Percentiles rank a stretch among this genome's conserved stretches.
Evolutionary conservation across 352 stramenopile species (phyloP).

Genomic region (Plasmopara halstedii): DNA sequence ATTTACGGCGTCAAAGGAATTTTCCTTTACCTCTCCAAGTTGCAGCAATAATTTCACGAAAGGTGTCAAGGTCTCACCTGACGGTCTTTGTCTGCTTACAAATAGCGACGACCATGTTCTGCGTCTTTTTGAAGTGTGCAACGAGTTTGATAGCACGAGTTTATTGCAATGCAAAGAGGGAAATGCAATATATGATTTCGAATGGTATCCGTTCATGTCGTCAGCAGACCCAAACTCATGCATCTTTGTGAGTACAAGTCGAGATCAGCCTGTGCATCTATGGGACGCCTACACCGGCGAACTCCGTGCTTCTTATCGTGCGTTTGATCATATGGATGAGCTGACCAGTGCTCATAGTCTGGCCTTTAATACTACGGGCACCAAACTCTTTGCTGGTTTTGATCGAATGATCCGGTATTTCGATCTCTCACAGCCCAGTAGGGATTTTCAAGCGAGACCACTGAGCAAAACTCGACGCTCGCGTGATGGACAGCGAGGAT

Average conservation of each 20-base stretch:
- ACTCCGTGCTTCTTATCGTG: constrained; percentile 73
- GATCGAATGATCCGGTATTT: constrained; percentile 81
- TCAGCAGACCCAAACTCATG: constrained; percentile 67
- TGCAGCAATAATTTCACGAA: constrained; percentile 71
- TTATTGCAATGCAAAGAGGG: constrained; percentile 62
- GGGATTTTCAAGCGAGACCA: constrained; percentile 45
- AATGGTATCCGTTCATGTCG: constrained; percentile 85
- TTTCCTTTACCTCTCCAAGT: constrained; percentile 5
- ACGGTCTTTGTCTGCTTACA: constrained; percentile 82
- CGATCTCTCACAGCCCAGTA: constrained; percentile 57
- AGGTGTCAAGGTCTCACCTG: constrained; percentile 62
- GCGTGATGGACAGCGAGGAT: constrained; percentile 57
- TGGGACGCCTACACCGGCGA: constrained; percentile 87
- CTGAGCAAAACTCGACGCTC: constrained; percentile 61
- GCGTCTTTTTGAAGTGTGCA: constrained; percentile 64
- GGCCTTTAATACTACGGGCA: constrained; percentile 69
- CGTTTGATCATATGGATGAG: constrained; percentile 85
- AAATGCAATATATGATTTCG: constrained; percentile 80
- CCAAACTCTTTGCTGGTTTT: constrained; percentile 82
- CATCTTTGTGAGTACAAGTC: constrained; percentile 80
- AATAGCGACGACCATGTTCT: constrained; percentile 77
- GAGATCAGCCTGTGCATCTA: constrained; percentile 86
- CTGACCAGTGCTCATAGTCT: constrained; percentile 68
- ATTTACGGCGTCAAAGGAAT: constrained; percentile 24
- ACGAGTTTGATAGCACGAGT: constrained; percentile 8